Percentiles rank a stretch among this genome's conserved stretches.
Evolutionary conservation across 176 grass and related monocot species (phyloP).

Genomic region (Hordeum marinum): DNA sequence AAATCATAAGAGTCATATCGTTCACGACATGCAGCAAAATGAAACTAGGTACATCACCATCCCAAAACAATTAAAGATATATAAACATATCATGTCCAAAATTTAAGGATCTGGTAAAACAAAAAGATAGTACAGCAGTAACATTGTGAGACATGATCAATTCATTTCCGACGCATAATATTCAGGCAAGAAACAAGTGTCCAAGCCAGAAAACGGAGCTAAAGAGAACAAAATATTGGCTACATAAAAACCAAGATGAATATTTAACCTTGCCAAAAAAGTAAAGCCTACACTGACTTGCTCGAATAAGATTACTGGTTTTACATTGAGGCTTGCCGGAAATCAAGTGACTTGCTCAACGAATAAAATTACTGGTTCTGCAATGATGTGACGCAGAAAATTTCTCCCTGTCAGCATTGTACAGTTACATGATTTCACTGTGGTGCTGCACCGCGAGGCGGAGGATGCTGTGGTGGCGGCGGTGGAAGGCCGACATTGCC

Average conservation of each 20-base stretch:
- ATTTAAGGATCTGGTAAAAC: neutral
- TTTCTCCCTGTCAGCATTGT: neutral
- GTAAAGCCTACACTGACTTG: neutral
- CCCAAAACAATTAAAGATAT: neutral
- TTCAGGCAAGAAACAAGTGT: neutral
- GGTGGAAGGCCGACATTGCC: conserved; percentile 66
- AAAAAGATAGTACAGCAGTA: neutral
- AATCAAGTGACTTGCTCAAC: neutral
- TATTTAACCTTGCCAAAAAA: neutral
- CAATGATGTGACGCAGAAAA: neutral
- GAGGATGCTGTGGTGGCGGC: conserved; percentile 46
- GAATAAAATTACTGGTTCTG: neutral
- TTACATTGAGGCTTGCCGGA: neutral
- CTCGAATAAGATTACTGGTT: neutral
- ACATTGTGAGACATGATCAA: neutral
- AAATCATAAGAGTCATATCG: no score
- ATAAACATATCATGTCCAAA: neutral
- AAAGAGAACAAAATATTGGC: neutral
- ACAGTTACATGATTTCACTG: conserved; percentile 31
- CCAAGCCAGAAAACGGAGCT: neutral
- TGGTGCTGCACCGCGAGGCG: conserved; percentile 52
- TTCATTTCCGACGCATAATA: neutral
- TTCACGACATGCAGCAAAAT: neutral
- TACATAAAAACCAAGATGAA: neutral
- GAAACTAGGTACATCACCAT: neutral